Conservation (phyloP, 495 filamentous ascomycete genomes). For the Penicillium manginii region DNA sequence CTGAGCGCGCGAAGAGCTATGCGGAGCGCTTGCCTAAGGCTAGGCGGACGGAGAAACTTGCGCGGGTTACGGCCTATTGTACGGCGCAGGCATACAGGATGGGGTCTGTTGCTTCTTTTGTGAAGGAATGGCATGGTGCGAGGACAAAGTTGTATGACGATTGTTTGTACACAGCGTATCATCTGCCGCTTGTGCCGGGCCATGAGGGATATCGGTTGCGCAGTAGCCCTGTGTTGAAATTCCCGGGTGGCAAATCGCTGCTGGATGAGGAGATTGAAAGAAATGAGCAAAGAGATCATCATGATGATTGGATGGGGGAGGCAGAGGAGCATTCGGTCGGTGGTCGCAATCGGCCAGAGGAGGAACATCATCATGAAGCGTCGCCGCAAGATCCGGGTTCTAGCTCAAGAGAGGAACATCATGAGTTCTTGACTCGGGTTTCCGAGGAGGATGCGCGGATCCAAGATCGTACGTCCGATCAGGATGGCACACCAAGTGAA, state of each 20-base stretch:
- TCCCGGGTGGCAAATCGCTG: constrained; percentile 87
- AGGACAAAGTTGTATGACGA: constrained; percentile 99
- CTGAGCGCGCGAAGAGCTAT: constrained; percentile 83
- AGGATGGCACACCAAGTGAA: constrained; percentile 5
- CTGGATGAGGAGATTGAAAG: constrained; percentile 96
- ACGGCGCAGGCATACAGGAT: constrained; percentile 93
- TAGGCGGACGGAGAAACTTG: constrained; percentile 81
- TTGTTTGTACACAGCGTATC: constrained; percentile 94
- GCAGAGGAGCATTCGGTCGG: constrained; percentile 46
- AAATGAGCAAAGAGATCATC: constrained; percentile 85
- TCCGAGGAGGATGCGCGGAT: constrained; percentile 28
- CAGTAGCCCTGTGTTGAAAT: constrained; percentile 90
- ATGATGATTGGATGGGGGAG: constrained; percentile 82
- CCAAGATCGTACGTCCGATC: constrained; percentile 15
- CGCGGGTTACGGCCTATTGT: constrained; percentile 93
- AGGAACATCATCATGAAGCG: constrained; percentile 35
- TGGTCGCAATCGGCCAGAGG: constrained; percentile 34
- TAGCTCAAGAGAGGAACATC: constrained; percentile 15
- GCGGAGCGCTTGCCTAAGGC: constrained; percentile 93
- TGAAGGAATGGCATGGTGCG: constrained; percentile 86
- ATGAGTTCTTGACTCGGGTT: constrained; percentile 17
- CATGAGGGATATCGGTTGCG: constrained; percentile 82
- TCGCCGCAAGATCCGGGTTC: constrained; percentile 20
- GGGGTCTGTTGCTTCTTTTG: constrained; percentile 81
- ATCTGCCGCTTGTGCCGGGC: constrained; percentile 84